Conservation (phyloP, 148 eudicot species). For the Rhododendron henanense region DNA sequence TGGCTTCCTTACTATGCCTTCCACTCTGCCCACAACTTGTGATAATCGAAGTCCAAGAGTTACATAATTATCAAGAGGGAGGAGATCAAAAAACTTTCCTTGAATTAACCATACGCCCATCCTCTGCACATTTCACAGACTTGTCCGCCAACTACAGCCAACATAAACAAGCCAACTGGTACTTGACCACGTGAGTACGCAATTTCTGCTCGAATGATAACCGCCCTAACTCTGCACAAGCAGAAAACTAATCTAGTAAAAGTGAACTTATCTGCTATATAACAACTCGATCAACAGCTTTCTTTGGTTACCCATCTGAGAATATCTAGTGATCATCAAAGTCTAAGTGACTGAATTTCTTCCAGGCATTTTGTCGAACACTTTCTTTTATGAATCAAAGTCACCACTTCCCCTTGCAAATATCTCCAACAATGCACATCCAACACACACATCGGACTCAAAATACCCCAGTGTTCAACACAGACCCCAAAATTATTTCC, state of each 20-base stretch:
- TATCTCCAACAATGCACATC: no score
- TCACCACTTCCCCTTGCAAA: slow-evolving; percentile 43
- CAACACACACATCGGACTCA: no score
- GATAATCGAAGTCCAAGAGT: no score
- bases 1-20: no score
- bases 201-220: slow-evolving; percentile 41
- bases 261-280: neutral
- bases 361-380: neutral
- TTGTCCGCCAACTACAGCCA: slow-evolving; percentile 62
- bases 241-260: slow-evolving; percentile 24
- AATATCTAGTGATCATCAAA: neutral
- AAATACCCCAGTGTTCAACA: no score
- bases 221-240: slow-evolving; percentile 41
- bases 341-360: neutral
- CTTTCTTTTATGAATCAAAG: neutral
- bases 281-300: slow-evolving; percentile 33
- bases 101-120: slow-evolving; percentile 24
- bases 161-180: slow-evolving; percentile 40
- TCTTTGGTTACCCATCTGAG: neutral
- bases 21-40: no score
- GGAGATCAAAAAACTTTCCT: neutral
- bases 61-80: neutral
- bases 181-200: slow-evolving; percentile 42
- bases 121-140: slow-evolving; percentile 48
- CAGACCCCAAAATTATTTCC: no score